These are phyloP conservation scores for Chlorencoelia australis DNA, from an alignment of 2,329 filamentous ascomycete species.

Conservation along the genomic window DNA sequence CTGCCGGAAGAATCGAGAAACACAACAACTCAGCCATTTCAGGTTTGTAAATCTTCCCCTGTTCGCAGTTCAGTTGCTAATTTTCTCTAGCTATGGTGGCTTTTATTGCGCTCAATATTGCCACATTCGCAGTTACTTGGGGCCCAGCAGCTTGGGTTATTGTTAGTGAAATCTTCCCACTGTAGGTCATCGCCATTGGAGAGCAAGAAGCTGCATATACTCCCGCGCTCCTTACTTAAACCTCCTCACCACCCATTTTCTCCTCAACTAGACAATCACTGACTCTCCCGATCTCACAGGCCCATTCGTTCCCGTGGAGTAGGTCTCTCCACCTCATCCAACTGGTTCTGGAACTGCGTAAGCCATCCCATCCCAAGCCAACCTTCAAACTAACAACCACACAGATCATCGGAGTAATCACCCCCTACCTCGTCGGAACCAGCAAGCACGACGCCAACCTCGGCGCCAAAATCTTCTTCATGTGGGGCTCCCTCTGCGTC, in stretches of 20 bases:
- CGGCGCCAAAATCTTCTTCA: conserved; percentile 66
- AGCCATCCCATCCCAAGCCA: no score
- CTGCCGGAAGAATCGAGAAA: conserved; percentile 38
- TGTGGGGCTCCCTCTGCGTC: conserved; percentile 66
- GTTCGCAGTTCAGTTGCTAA: conserved; percentile 62
- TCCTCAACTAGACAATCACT: conserved; percentile 68
- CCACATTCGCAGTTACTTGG: not conserved
- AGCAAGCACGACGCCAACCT: conserved; percentile 63
- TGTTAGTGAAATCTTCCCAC: conserved; percentile 52
- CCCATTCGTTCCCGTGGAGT: no score
- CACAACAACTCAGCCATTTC: conserved; percentile 44
- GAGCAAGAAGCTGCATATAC: no score
- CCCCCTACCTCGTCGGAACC: conserved; percentile 69
- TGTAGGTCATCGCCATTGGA: conserved; percentile 54
- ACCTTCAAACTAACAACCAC: no score
- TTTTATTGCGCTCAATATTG: conserved; percentile 31
- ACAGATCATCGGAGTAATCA: no score
- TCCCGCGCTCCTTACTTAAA: conserved; percentile 56
- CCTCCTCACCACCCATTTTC: conserved; percentile 61
- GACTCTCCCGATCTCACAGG: no score
- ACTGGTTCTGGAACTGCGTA: no score
- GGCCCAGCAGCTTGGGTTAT: conserved; percentile 47
- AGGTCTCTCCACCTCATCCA: no score
- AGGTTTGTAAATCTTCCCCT: conserved; percentile 67
- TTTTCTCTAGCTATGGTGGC: conserved; percentile 30